Percentiles rank a stretch among this genome's conserved stretches.
These are phyloP conservation scores for Wallemia hederae DNA, from an alignment of 1,284 basidiomycete genomes.

Conservation along the genomic window DNA sequence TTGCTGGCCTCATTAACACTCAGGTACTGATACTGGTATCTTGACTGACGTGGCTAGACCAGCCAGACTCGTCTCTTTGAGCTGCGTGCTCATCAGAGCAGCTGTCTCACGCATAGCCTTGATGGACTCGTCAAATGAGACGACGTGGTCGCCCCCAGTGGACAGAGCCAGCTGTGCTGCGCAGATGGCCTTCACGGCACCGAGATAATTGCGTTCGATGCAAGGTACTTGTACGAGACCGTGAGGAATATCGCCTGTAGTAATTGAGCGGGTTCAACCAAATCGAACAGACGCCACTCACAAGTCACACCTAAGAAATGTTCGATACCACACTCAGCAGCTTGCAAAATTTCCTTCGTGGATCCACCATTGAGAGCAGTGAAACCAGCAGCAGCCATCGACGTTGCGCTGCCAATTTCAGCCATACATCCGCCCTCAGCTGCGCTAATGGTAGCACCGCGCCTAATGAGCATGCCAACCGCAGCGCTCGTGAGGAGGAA, in stretches of 20 bases:
- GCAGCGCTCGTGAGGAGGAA: constrained; percentile 21
- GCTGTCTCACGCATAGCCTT: constrained; percentile 43
- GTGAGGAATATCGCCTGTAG: constrained; percentile 2
- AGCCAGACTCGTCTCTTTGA: constrained; percentile 56
- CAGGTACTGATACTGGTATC: not conserved
- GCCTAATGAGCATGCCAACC: constrained; percentile 86
- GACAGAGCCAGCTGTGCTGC: constrained; percentile 80
- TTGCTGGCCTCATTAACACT: constrained; percentile 1
- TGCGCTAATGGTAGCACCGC: constrained; percentile 81
- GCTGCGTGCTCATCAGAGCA: constrained; percentile 24
- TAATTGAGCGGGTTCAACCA: not conserved
- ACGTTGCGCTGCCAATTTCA: constrained; percentile 35
- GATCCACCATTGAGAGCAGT: constrained; percentile 68
- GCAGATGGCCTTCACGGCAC: constrained; percentile 56
- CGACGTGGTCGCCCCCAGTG: constrained; percentile 45
- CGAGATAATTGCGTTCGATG: constrained; percentile 29
- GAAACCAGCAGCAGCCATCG: constrained; percentile 76
- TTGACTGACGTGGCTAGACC: constrained; percentile 22
- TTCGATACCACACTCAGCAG: constrained; percentile 82
- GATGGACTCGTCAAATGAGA: constrained; percentile 79
- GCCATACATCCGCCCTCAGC: constrained; percentile 49
- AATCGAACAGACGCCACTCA: constrained; percentile 1
- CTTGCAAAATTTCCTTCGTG: constrained; percentile 25
- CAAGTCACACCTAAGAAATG: constrained; percentile 69
- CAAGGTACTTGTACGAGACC: constrained; percentile 67